Evolutionary conservation across 2,329 filamentous ascomycete species (phyloP), one percentile per base, ranked within the genome.

Genomic region (Alternaria incomplexa): DNA sequence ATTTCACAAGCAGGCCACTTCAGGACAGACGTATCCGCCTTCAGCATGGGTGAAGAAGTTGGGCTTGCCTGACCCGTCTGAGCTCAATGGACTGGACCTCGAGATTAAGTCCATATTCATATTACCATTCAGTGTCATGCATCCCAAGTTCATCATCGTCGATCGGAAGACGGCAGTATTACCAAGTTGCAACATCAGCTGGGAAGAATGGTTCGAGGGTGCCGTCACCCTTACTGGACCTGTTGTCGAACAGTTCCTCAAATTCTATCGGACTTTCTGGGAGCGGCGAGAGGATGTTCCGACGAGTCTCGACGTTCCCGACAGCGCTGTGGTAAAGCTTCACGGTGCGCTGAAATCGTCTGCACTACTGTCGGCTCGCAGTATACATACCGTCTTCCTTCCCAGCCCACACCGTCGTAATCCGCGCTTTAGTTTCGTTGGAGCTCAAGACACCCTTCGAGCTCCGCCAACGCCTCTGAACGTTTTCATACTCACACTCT

Each of bases 181-280:
- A 10, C 92, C 92, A 0, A 93, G 90, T 70, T 94, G 91, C 78
- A 96, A 96, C 70, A 88, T 96, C 5, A 93, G 91, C 73, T 96
- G 91, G 91, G 93, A 96, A 78, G 80, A 88, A n/a, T 96, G 93
- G 93, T 90, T 95, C 25, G 93, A 96, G 77, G 91, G 90, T 0
- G 92, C 90, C 59, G 81, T 95, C 4, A 87, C 89, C 58, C 79
- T 95, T 11, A 83, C 83, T 7, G 92, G 91, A 0, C 82, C 84
- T 0, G 83, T 90, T 0, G 87, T 93, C 0, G 70, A 77, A 5
- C 82, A 85, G n/a, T 85, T 96, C 43, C 67, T 91, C 45, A 76
- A 82, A 2, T 95, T 95, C 73, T 93, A 92, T 79, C 75, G 82
- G 9, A 76, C 81, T 1, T 90, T 93, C n/a, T 96, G 93, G 93